Percentiles rank a stretch among this genome's conserved stretches.
Evolutionary conservation across 225 moss, liverwort and hornwort species (phyloP).

Genomic region (Pseudisothecium myosuroides): DNA sequence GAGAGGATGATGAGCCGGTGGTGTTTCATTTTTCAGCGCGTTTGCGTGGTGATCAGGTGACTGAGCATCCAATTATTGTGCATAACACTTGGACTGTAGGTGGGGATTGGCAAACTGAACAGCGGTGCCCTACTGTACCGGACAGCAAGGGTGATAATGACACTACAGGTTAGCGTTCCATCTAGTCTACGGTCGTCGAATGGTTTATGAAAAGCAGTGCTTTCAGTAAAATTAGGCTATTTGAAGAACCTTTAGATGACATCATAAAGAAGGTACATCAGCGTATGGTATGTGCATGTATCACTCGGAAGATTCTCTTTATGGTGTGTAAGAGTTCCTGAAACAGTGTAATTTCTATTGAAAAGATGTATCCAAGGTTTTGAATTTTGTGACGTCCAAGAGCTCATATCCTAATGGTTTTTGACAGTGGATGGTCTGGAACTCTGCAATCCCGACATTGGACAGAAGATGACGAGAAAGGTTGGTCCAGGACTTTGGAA

Average conservation of each 20-base stretch:
- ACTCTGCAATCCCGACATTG: slow-evolving; percentile 57
- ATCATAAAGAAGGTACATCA: not conserved
- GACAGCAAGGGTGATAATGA: not conserved
- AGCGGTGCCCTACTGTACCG: slow-evolving; percentile 50
- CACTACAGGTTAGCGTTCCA: slow-evolving; percentile 23
- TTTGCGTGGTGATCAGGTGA: slow-evolving; percentile 18
- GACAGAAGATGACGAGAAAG: slow-evolving; percentile 36
- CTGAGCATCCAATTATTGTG: slow-evolving; percentile 20
- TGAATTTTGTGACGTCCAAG: not conserved
- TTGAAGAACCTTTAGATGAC: not conserved
- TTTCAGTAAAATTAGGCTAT: not conserved
- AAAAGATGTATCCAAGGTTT: not conserved
- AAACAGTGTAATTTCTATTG: not conserved
- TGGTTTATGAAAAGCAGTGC: not conserved
- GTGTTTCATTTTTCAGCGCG: slow-evolving; percentile 42
- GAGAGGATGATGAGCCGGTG: slow-evolving; percentile 38
- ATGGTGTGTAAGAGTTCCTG: not conserved
- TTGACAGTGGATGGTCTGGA: slow-evolving; percentile 78
- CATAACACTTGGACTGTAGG: slow-evolving; percentile 46
- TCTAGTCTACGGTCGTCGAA: not conserved
- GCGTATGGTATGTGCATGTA: not conserved
- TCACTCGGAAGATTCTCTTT: not conserved
- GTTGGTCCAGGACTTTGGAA: slow-evolving; percentile 45
- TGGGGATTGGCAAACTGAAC: slow-evolving; percentile 61
- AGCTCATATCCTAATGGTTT: not conserved